A percentile compares a stretch with the other conserved stretches of the same genome.
Evolutionary conservation across 148 eudicot genomes (phyloP).

Genomic region (Chenopodium album): DNA sequence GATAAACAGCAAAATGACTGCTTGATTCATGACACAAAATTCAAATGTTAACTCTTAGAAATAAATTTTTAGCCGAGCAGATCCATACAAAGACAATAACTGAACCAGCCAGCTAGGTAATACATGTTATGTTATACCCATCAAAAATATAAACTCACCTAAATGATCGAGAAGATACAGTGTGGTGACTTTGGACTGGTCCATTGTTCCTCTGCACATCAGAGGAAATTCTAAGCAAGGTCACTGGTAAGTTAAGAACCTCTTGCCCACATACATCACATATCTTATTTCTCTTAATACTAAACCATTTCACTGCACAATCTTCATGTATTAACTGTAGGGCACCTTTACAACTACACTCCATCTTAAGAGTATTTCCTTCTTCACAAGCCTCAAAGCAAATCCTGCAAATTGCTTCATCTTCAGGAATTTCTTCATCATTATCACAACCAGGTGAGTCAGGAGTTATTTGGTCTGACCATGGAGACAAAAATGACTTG

Average conservation of each 20-base stretch:
- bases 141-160: conserved; percentile 36
- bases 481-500: conserved; percentile 3
- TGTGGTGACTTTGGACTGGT: conserved; percentile 36
- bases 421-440: conserved; percentile 90
- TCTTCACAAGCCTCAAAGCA: conserved; percentile 82
- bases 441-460: conserved; percentile 43
- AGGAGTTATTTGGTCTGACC: conserved; percentile 54
- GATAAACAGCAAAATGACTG: neutral
- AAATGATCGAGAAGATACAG: conserved; percentile 35
- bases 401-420: conserved; percentile 91
- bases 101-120: neutral
- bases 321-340: conserved; percentile 81
- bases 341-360: conserved; percentile 96
- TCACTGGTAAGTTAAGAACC: conserved; percentile 83
- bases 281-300: conserved; percentile 59
- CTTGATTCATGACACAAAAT: neutral
- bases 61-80: too few species aligned
- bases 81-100: neutral
- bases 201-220: conserved; percentile 37
- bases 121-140: neutral
- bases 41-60: too few species aligned
- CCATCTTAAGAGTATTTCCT: conserved; percentile 88
- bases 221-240: conserved; percentile 66
- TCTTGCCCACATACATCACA: conserved; percentile 91
- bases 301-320: conserved; percentile 89